Evolutionary conservation across 169 alveolate genomes (phyloP).

Genomic region (Plasmodium vivax): DNA sequence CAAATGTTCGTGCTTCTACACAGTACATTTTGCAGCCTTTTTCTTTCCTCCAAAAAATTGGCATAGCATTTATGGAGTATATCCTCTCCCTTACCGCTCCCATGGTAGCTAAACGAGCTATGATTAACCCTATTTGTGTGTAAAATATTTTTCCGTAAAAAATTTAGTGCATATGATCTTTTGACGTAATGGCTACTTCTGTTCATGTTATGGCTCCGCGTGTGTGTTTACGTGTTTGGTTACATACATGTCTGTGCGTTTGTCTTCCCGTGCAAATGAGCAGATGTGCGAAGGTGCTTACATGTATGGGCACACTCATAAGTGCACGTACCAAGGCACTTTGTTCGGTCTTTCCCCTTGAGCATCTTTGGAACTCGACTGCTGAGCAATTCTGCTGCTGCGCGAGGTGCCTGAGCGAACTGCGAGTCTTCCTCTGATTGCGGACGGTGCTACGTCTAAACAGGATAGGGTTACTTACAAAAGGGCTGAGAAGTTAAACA

Average conservation of each 20-base stretch:
- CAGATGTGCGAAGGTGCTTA: not conserved
- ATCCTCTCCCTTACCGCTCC: not conserved
- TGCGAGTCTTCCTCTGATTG: not conserved
- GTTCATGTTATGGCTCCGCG: conserved; percentile 19
- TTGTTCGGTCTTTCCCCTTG: not conserved
- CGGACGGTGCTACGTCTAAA: not conserved
- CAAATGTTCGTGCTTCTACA: not conserved
- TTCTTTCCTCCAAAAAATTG: not conserved
- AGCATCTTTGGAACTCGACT: not conserved
- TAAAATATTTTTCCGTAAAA: not conserved
- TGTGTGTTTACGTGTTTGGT: not conserved
- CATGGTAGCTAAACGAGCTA: not conserved
- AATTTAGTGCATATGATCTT: conserved; percentile 15
- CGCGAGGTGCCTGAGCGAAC: not conserved
- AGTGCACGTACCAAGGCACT: not conserved
- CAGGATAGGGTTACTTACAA: not conserved
- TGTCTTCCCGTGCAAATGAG: not conserved
- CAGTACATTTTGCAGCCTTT: not conserved
- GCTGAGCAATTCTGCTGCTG: not conserved
- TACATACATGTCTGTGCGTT: not conserved
- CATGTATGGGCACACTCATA: conserved; percentile 1
- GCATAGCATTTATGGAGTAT: not conserved
- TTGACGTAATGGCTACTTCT: not conserved
- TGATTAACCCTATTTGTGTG: conserved; percentile 14
- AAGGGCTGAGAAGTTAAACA: not conserved